Evolutionary conservation across 2,329 filamentous ascomycete genomes (phyloP).

Genomic region (Aspergillus ibericus): DNA sequence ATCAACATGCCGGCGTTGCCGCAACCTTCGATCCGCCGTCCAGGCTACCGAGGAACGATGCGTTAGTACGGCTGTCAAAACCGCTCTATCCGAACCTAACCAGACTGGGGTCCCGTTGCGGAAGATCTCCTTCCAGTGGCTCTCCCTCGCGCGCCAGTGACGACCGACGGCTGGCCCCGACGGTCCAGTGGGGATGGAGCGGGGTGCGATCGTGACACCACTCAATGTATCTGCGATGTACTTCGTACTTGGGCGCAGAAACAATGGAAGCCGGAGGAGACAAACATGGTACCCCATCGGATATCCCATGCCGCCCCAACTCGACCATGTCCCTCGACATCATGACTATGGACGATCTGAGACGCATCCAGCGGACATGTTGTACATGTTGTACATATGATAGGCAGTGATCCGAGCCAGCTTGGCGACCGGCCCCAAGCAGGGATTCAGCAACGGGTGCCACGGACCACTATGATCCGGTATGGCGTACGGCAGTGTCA

Average conservation of each 20-base stretch:
- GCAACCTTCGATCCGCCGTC: background rate
- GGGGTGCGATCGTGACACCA: background rate
- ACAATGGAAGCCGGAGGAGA: background rate
- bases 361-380: background rate
- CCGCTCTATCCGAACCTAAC: background rate
- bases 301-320: background rate
- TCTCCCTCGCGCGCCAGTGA: background rate
- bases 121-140: background rate
- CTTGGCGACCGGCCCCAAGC: background rate
- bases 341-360: background rate
- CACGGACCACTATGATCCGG: constrained; percentile 8
- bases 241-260: too few relatives aligned
- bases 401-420: background rate
- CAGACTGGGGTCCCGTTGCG: background rate
- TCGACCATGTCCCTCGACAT: background rate
- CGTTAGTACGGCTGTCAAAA: background rate
- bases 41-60: background rate
- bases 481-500: background rate
- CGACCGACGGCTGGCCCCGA: background rate
- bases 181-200: background rate
- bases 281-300: background rate
- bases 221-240: background rate
- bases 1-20: background rate
- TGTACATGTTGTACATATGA: background rate
- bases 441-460: background rate